phyloP scores from a whole-genome alignment of 257 asterid species.

The Solanum etuberosum region DNA sequence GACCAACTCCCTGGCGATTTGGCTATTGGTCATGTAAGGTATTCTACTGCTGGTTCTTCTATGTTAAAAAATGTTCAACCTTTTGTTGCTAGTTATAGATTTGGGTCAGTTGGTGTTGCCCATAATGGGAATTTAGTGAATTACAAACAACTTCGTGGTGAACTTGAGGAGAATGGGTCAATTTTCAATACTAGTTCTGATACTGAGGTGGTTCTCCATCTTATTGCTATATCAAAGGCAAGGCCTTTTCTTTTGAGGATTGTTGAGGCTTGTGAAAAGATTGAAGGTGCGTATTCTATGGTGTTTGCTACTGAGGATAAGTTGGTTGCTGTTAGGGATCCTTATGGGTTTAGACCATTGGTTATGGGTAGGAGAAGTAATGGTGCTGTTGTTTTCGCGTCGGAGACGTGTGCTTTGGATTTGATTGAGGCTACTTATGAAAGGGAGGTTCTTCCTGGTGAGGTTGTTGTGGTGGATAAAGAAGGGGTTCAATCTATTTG shows the following conservation, averaged over 20 bases:
- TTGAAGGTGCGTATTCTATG: slow-evolving; percentile 86
- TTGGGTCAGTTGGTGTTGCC: slow-evolving; percentile 90
- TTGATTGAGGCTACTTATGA: slow-evolving; percentile 71
- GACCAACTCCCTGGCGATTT: slow-evolving; percentile 59
- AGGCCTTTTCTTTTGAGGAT: slow-evolving; percentile 72
- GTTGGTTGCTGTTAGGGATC: slow-evolving; percentile 40
- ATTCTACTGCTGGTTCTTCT: slow-evolving; percentile 86
- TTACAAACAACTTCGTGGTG: slow-evolving; percentile 58
- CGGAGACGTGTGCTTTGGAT: slow-evolving; percentile 42
- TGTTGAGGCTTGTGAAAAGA: slow-evolving; percentile 82
- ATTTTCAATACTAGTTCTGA: slow-evolving; percentile 83
- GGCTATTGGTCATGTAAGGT: slow-evolving; percentile 95
- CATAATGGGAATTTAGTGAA: slow-evolving; percentile 94
- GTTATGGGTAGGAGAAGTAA: slow-evolving; percentile 47
- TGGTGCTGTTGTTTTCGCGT: slow-evolving; percentile 36
- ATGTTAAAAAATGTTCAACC: slow-evolving; percentile 97
- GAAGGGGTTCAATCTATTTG: slow-evolving; percentile 41
- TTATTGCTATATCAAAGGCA: slow-evolving; percentile 81
- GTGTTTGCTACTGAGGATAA: slow-evolving; percentile 42
- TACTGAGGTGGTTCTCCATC: slow-evolving; percentile 80
- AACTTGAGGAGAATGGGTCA: slow-evolving; percentile 76
- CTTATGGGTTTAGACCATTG: slow-evolving; percentile 36
- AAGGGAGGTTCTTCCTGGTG: slow-evolving; percentile 39
- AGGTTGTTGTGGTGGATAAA: slow-evolving; percentile 36
- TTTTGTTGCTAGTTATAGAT: slow-evolving; percentile 78